These are phyloP conservation scores for Epichloe bromicola DNA, from an alignment of 2,329 filamentous ascomycete species.

Conservation along the genomic window DNA sequence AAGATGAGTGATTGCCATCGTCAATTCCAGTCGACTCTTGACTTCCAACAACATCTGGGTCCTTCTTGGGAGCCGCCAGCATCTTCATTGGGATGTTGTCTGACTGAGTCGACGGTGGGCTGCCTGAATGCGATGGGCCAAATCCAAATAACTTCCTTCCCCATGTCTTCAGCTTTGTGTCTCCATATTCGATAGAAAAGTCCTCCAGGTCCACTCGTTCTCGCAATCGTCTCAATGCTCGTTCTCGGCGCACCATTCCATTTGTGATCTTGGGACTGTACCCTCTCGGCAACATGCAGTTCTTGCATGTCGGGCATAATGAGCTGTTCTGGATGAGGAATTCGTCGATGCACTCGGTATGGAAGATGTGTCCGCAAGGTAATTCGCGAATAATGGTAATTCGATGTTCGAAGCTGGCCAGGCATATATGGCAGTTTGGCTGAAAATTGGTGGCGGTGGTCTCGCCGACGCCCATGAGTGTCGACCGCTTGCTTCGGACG, in stretches of 20 bases:
- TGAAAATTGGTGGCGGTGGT: slow-evolving; percentile 50
- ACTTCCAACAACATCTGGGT: slow-evolving; percentile 1
- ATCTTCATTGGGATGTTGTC: slow-evolving; percentile 17
- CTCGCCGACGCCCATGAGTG: slow-evolving; percentile 20
- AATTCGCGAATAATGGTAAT: slow-evolving; percentile 69
- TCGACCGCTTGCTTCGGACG: slow-evolving; percentile 26
- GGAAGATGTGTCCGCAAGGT: slow-evolving; percentile 85
- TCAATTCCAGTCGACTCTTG: background rate
- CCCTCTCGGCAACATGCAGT: slow-evolving; percentile 58
- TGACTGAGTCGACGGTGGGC: slow-evolving; percentile 5
- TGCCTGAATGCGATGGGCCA: slow-evolving; percentile 11
- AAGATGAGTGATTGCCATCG: background rate
- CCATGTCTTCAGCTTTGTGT: slow-evolving; percentile 24
- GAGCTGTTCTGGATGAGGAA: slow-evolving; percentile 70
- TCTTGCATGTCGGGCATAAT: slow-evolving; percentile 84
- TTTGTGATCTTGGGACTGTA: slow-evolving; percentile 65
- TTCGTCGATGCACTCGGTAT: slow-evolving; percentile 80
- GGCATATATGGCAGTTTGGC: slow-evolving; percentile 78
- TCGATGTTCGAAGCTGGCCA: slow-evolving; percentile 62
- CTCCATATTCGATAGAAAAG: slow-evolving; percentile 17
- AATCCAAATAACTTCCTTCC: slow-evolving; percentile 23
- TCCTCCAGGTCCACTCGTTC: slow-evolving; percentile 35
- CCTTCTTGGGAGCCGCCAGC: slow-evolving; percentile 6
- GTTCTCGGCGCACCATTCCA: slow-evolving; percentile 72
- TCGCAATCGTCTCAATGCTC: slow-evolving; percentile 49